Percentiles rank a stretch among this genome's conserved stretches.
phyloP scores from a whole-genome alignment of 805 yeast genomes.

The Barnettozyma sucrosica region DNA sequence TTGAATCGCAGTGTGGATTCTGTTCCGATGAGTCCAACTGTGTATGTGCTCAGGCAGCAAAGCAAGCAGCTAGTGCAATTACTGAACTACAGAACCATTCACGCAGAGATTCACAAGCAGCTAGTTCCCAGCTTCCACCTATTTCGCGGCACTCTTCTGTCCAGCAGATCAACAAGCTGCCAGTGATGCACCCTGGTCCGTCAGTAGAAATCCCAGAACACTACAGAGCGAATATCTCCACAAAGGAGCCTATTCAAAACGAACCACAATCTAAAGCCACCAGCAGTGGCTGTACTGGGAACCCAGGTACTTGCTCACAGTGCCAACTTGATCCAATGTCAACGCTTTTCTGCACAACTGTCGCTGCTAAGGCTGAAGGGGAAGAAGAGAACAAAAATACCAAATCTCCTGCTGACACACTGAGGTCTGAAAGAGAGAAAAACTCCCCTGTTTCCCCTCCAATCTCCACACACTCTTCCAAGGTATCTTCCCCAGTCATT shows the following conservation, averaged over 20 bases:
- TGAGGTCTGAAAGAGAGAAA: conserved; percentile 8
- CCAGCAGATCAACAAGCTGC: conserved; percentile 36
- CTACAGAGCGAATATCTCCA: conserved; percentile 26
- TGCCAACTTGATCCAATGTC: conserved; percentile 87
- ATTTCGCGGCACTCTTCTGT: conserved; percentile 28
- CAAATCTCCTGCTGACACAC: neutral
- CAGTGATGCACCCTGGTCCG: conserved; percentile 62
- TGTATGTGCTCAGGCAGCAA: conserved; percentile 75
- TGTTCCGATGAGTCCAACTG: conserved; percentile 91
- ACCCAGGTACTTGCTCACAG: conserved; percentile 81
- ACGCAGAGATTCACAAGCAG: conserved; percentile 15
- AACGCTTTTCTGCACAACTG: conserved; percentile 80
- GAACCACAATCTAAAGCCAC: conserved; percentile 5
- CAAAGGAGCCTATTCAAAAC: conserved; percentile 10
- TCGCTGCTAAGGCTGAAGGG: conserved; percentile 45
- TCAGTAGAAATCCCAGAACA: conserved; percentile 41
- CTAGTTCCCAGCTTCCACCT: conserved; percentile 32
- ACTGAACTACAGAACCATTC: conserved; percentile 24
- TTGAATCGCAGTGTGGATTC: conserved; percentile 75
- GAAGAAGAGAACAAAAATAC: conserved; percentile 4
- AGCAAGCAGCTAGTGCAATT: conserved; percentile 34
- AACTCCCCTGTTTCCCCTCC: conserved; percentile 27
- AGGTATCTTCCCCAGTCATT: conserved; percentile 24
- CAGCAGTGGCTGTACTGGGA: conserved; percentile 61
- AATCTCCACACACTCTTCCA: conserved; percentile 21